phyloP scores from a whole-genome alignment of 352 stramenopile genomes.

The Phytophthora pistaciae region DNA sequence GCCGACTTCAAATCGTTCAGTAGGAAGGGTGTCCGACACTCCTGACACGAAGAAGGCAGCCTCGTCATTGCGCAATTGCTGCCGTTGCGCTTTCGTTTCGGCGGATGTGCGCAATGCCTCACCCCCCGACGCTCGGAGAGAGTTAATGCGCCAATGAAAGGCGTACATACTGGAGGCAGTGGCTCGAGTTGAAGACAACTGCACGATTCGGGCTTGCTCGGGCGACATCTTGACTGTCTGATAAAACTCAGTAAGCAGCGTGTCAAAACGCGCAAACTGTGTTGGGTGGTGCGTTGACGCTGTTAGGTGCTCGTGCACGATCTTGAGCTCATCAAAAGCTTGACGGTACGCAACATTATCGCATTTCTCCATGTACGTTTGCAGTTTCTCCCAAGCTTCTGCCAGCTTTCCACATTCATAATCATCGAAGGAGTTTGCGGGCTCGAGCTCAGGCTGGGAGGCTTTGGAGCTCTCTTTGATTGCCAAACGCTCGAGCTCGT shows the following conservation, averaged over 20 bases:
- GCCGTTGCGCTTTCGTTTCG: not conserved
- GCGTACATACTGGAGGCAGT: not conserved
- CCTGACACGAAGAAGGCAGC: not conserved
- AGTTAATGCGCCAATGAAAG: not conserved
- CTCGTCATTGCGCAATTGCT: not conserved
- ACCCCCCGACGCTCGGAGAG: not conserved
- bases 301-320: not conserved
- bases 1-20: slow-evolving; percentile 1
- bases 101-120: too few relatives aligned
- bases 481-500: not conserved
- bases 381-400: not conserved
- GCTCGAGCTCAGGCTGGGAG: not conserved
- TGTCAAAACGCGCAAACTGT: slow-evolving; percentile 1
- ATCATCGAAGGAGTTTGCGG: not conserved
- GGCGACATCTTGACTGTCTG: slow-evolving; percentile 1
- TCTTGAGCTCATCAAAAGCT: not conserved
- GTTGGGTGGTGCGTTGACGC: not conserved
- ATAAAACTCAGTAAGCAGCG: not conserved
- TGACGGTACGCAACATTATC: not conserved
- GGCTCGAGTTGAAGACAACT: not conserved
- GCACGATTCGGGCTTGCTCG: slow-evolving; percentile 7
- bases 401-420: not conserved
- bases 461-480: not conserved
- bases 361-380: not conserved
- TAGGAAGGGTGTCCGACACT: not conserved